These are phyloP conservation scores for Coniferiporia sulphurascens DNA, from an alignment of 1,284 basidiomycete species.

Conservation along the genomic window DNA sequence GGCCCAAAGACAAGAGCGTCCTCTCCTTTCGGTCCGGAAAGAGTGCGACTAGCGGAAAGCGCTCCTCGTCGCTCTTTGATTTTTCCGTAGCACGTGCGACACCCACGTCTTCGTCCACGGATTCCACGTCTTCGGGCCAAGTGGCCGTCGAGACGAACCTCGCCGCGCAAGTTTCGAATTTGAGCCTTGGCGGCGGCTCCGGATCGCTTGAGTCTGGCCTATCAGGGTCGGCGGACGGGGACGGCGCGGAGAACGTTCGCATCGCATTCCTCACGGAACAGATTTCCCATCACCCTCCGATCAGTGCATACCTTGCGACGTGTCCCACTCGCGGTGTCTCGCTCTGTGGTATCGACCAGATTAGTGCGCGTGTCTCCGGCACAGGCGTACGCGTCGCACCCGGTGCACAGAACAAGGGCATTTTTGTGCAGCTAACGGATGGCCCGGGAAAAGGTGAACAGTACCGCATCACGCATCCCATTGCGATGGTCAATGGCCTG, in stretches of 20 bases:
- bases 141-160: conserved; percentile 33
- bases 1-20: conserved; percentile 51
- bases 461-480: conserved; percentile 88
- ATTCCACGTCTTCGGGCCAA: conserved; percentile 34
- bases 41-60: conserved; percentile 5
- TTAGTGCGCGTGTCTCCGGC: conserved; percentile 85
- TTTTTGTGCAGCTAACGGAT: conserved; percentile 74
- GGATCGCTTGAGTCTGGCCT: conserved; percentile 27
- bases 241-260: conserved; percentile 42
- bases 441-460: conserved; percentile 77
- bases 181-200: conserved; percentile 44
- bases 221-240: conserved; percentile 25
- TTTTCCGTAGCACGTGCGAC: conserved; percentile 14
- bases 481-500: conserved; percentile 88
- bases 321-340: conserved; percentile 75
- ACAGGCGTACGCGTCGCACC: conserved; percentile 81
- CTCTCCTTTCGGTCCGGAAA: conserved; percentile 43
- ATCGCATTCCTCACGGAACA: conserved; percentile 78
- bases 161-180: conserved; percentile 53
- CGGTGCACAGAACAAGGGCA: conserved; percentile 82
- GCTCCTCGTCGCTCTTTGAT: conserved; percentile 13
- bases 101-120: conserved; percentile 13
- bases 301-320: conserved; percentile 82
- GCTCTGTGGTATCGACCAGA: conserved; percentile 84
- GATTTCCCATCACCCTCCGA: conserved; percentile 94